phyloP scores from a whole-genome alignment of 129 eudicot genomes.

The Arctium minus region DNA sequence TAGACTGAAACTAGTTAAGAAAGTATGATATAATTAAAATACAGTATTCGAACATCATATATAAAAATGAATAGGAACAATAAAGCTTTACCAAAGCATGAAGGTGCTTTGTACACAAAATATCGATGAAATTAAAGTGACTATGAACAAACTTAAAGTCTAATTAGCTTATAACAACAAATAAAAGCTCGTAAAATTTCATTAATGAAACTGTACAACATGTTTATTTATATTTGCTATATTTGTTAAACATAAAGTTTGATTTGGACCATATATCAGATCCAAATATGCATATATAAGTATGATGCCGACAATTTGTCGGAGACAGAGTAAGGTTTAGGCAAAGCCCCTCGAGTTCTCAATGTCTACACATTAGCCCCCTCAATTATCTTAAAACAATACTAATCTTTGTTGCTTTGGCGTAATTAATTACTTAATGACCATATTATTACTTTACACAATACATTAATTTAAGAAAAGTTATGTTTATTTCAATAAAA shows the following conservation, averaged over 20 bases:
- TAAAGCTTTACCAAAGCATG: too few species aligned
- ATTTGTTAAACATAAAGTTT: neutral
- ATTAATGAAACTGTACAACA: neutral
- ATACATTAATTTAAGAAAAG: neutral
- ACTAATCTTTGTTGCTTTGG: neutral
- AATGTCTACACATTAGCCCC: neutral
- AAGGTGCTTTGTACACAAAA: neutral
- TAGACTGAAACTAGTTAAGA: too few species aligned
- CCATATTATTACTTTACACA: neutral
- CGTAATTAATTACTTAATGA: neutral
- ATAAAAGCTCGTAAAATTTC: neutral
- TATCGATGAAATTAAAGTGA: neutral
- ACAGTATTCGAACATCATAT: too few species aligned
- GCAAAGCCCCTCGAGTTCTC: neutral
- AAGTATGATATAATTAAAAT: too few species aligned
- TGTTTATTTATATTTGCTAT: too few species aligned
- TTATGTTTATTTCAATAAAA: too few species aligned
- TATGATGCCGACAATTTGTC: neutral
- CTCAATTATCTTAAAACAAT: neutral
- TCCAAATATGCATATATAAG: neutral
- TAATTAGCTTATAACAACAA: neutral
- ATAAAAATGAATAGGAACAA: neutral
- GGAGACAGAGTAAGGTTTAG: neutral
- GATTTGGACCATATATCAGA: neutral
- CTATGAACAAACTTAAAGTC: neutral